Conservation (phyloP, 345 rosid genomes). For the Populus simonii region DNA sequence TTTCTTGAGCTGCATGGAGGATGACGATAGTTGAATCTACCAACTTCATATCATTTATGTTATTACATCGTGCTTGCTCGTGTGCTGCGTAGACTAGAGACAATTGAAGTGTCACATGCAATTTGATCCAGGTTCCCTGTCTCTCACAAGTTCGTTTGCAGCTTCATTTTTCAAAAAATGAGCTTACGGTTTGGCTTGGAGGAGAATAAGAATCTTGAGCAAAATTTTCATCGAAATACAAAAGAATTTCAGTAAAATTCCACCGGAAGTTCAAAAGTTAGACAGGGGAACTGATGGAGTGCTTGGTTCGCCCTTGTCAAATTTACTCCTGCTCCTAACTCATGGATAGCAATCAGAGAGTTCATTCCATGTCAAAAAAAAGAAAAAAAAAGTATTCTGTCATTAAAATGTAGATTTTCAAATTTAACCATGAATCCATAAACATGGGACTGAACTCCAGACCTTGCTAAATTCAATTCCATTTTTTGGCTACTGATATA, state of each 20-base stretch:
- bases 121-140: neutral
- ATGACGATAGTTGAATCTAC: neutral
- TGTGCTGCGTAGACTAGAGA: neutral
- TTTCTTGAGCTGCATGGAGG: neutral
- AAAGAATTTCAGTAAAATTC: neutral
- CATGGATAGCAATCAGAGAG: too few relatives aligned
- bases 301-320: too few relatives aligned
- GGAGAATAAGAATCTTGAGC: neutral
- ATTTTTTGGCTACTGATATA: neutral
- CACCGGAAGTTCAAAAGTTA: neutral
- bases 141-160: neutral
- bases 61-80: neutral
- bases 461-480: neutral
- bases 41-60: neutral
- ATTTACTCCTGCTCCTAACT: too few relatives aligned
- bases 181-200: neutral
- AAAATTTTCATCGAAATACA: neutral
- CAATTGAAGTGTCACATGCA: constrained; percentile 2
- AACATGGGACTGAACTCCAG: too few relatives aligned
- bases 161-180: neutral
- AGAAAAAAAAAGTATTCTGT: too few relatives aligned
- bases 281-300: neutral
- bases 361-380: too few relatives aligned
- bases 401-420: too few relatives aligned
- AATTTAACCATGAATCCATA: too few relatives aligned